Conservation (phyloP, 228 moss, liverwort and hornwort genomes). For the Sphagnum fallax region DNA sequence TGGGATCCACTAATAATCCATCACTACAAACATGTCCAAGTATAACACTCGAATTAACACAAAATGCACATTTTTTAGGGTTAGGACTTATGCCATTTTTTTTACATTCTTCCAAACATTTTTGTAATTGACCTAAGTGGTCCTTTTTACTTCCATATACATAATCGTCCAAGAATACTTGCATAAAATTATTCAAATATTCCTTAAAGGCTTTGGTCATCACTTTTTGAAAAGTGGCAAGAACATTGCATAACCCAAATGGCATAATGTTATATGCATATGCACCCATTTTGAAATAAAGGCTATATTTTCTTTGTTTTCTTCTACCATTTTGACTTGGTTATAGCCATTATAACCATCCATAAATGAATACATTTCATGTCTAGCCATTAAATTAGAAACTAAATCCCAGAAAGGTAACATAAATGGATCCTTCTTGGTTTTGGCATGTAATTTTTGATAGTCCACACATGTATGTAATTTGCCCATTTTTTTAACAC, state of each 20-base stretch:
- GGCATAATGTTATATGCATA: background rate
- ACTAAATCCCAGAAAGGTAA: background rate
- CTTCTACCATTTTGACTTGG: background rate
- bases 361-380: background rate
- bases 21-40: background rate
- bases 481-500: background rate
- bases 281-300: background rate
- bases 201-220: background rate
- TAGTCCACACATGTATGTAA: background rate
- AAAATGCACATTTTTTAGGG: background rate
- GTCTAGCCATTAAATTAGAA: background rate
- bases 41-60: background rate
- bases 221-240: background rate
- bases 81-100: background rate
- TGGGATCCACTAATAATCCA: background rate
- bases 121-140: background rate
- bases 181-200: background rate
- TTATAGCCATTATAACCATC: background rate
- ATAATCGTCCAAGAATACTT: background rate
- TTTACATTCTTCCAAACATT: background rate
- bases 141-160: background rate
- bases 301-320: background rate
- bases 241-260: background rate
- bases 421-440: background rate
- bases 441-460: background rate